Evolutionary conservation across 352 stramenopile species (phyloP), one percentile per base, ranked within the genome.

Genomic region (Thalassiosira exigua): DNA sequence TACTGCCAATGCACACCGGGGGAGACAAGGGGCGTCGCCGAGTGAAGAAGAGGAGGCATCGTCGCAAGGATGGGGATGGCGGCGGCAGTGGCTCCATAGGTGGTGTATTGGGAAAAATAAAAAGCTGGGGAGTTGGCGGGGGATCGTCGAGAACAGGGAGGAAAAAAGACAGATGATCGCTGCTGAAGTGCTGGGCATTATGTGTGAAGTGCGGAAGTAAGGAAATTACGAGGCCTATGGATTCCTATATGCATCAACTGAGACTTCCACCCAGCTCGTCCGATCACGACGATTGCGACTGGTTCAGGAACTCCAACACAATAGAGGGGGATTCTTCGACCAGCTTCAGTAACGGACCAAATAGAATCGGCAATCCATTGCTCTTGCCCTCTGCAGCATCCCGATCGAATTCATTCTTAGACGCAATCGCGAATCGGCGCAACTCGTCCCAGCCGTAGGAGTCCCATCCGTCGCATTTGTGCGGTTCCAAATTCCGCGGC

Each of bases 391-490:
- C 41, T 9, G 12, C 50, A 39, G 46, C 50, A 42, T 14, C 32
- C 19, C 14, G 52, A 19, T 62, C 59, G 54, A 36, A 44, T 33
- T 27, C 5, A 52, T 59, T 29, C 30, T 51, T 53, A 29, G 57
- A 57, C 11, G 30, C 27, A 2, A 39, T 32, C 30, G 56, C 64
- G 19, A 84, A 62, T 27, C 50, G 12, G 50, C 69, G 17, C 21
- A 92, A 69, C 48, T 94, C 86, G 24, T 87, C 61, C 88, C 86
- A 92, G 26, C 53, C 69, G 62, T 82, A 92, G 21, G 75, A 84
- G 24, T 91, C 51, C 89, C 89, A 94, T 33, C 89, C 89, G 69
- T 86, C 39, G 76, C 89, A 94, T 79, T 94, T 94, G 19, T 92
- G 29, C 0, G 86, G 89, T 76, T 94, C 89, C 62, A 87, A 73